phyloP scores from a whole-genome alignment of 805 yeast genomes.

The Wickerhamiella sergipiensis region DNA sequence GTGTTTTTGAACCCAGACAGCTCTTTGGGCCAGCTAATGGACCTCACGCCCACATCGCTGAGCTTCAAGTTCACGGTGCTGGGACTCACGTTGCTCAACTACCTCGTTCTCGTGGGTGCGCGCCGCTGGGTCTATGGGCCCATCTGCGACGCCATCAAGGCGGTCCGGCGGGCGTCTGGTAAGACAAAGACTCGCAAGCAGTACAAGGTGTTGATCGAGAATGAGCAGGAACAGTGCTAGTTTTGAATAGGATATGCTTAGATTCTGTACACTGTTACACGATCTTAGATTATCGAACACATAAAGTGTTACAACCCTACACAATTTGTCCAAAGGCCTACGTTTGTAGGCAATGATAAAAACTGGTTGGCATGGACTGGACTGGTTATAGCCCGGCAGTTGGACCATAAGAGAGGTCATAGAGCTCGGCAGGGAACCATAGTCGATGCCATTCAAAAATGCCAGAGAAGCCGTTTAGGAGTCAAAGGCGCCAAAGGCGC shows the following conservation, averaged over 20 bases:
- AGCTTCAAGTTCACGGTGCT: slow-evolving; percentile 32
- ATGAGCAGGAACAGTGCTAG: background rate
- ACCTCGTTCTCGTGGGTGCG: slow-evolving; percentile 33
- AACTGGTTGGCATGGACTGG: no score
- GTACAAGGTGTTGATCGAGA: slow-evolving; percentile 22
- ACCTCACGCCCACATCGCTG: slow-evolving; percentile 47
- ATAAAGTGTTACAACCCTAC: no score
- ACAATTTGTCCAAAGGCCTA: no score
- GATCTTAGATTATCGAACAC: background rate
- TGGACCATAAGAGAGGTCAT: no score
- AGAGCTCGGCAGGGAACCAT: no score
- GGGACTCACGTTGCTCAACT: slow-evolving; percentile 35
- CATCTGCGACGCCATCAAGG: slow-evolving; percentile 15
- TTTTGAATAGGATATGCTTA: no score
- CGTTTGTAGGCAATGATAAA: background rate
- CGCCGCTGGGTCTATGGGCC: slow-evolving; percentile 32
- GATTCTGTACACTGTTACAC: no score
- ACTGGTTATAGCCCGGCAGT: no score
- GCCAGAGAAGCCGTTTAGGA: no score
- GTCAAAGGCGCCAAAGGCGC: no score
- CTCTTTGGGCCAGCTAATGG: slow-evolving; percentile 55
- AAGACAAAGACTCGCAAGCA: slow-evolving; percentile 21
- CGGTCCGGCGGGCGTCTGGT: slow-evolving; percentile 12
- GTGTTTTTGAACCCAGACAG: slow-evolving; percentile 39
- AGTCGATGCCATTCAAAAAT: no score